Evolutionary conservation across 768 basidiomycete species (phyloP).

Genomic region (Mycena leptocephala): DNA sequence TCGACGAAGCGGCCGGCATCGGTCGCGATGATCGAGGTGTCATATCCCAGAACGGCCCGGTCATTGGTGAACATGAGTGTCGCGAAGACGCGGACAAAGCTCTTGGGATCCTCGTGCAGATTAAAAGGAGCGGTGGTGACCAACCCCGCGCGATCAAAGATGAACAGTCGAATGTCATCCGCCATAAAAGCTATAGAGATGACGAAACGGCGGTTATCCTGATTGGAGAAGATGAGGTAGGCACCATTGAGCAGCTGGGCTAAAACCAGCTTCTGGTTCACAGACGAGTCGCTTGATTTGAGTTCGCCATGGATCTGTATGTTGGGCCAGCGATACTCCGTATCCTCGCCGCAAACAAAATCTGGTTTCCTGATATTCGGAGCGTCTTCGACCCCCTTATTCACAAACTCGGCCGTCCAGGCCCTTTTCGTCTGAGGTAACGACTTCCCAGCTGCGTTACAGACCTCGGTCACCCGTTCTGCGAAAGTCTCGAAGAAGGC

Average conservation of each 20-base stretch:
- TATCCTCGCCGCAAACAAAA: not conserved
- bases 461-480: not conserved
- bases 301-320: constrained; percentile 21
- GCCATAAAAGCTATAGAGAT: not conserved
- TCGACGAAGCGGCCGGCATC: no score
- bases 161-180: not conserved
- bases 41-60: no score
- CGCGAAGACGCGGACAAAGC: constrained; percentile 10
- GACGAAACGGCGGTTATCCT: no score
- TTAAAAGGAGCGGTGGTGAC: constrained; percentile 7
- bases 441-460: not conserved
- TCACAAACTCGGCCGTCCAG: not conserved
- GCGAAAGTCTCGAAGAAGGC: not conserved
- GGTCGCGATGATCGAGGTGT: no score
- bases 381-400: not conserved
- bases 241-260: no score
- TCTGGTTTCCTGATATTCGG: constrained; percentile 2
- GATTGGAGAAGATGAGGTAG: constrained; percentile 8
- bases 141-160: constrained; percentile 16
- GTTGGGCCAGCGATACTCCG: not conserved
- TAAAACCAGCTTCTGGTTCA: no score
- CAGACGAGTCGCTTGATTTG: constrained; percentile 1
- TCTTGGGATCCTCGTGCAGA: not conserved
- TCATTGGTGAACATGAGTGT: constrained; percentile 11
- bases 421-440: not conserved